phyloP scores from a whole-genome alignment of 2,329 filamentous ascomycete genomes.

The Penicillium sp. region DNA sequence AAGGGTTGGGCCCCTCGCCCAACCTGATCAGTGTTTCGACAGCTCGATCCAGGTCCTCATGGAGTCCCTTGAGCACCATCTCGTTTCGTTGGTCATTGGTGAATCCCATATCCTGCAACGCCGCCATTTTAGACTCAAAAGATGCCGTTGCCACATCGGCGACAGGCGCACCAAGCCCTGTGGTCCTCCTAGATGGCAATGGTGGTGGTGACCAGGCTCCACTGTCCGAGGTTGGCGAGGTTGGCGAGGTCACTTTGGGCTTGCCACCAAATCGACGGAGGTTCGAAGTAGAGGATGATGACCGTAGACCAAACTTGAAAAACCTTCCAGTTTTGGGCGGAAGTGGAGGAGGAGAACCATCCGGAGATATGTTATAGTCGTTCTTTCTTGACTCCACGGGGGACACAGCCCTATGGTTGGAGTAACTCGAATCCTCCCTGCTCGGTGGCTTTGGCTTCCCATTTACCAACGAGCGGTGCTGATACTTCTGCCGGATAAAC shows the following conservation, averaged over 20 bases:
- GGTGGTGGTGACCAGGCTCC: conserved; percentile 28
- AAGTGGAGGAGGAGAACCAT: conserved; percentile 56
- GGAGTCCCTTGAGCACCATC: conserved; percentile 75
- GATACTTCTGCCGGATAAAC: conserved; percentile 93
- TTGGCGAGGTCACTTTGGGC: conserved; percentile 41
- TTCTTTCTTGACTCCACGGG: conserved; percentile 7
- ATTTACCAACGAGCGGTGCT: conserved; percentile 58
- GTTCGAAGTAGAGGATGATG: conserved; percentile 68
- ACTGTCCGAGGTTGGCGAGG: conserved; percentile 25
- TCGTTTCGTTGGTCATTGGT: conserved; percentile 76
- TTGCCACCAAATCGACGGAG: conserved; percentile 59
- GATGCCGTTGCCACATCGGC: conserved; percentile 44
- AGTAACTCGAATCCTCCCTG: conserved; percentile 57
- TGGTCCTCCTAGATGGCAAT: conserved; percentile 26
- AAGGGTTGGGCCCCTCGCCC: conserved; percentile 63
- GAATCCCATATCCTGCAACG: conserved; percentile 89
- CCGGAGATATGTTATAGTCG: conserved; percentile 38
- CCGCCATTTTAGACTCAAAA: conserved; percentile 71
- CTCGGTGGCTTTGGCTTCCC: conserved; percentile 46
- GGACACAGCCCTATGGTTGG: conserved; percentile 24
- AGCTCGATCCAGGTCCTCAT: conserved; percentile 80
- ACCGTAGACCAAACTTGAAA: conserved; percentile 65
- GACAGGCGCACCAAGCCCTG: conserved; percentile 66
- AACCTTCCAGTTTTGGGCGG: conserved; percentile 60
- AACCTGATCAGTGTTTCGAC: conserved; percentile 81